Conservation (phyloP, 106 monocot species). For the Ottelia alismoides region DNA sequence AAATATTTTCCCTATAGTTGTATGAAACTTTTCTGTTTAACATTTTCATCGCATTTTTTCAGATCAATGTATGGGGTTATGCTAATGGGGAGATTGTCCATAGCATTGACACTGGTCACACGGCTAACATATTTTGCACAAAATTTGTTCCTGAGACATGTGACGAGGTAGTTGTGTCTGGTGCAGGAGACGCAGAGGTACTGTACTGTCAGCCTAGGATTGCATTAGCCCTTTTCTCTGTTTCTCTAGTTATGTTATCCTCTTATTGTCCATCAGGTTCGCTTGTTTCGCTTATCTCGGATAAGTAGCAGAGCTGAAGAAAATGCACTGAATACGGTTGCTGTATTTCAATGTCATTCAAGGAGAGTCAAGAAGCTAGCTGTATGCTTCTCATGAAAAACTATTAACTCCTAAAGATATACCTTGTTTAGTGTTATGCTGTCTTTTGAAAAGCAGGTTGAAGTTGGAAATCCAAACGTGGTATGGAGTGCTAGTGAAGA, state of each 20-base stretch:
- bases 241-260: slow-evolving; percentile 1
- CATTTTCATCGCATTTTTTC: too few species aligned
- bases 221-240: too few species aligned
- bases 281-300: slow-evolving; percentile 68
- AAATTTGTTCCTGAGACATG: slow-evolving; percentile 81
- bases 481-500: slow-evolving; percentile 95
- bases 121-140: slow-evolving; percentile 82
- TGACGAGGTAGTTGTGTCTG: slow-evolving; percentile 77
- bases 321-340: slow-evolving; percentile 26
- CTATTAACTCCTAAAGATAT: slow-evolving; percentile 66
- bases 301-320: slow-evolving; percentile 18
- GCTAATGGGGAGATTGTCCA: slow-evolving; percentile 25
- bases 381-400: slow-evolving; percentile 61
- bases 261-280: slow-evolving; percentile 59
- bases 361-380: too few species aligned
- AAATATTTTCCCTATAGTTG: too few species aligned
- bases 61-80: slow-evolving; percentile 85
- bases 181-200: slow-evolving; percentile 87
- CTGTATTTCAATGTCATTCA: too few species aligned
- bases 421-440: too few species aligned
- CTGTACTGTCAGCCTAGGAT: neutral
- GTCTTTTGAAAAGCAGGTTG: slow-evolving; percentile 33
- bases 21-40: too few species aligned
- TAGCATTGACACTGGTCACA: slow-evolving; percentile 69
- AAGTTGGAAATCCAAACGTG: slow-evolving; percentile 71